Conservation (phyloP, 116 monocot genomes). For the Phalaenopsis hybrid region DNA sequence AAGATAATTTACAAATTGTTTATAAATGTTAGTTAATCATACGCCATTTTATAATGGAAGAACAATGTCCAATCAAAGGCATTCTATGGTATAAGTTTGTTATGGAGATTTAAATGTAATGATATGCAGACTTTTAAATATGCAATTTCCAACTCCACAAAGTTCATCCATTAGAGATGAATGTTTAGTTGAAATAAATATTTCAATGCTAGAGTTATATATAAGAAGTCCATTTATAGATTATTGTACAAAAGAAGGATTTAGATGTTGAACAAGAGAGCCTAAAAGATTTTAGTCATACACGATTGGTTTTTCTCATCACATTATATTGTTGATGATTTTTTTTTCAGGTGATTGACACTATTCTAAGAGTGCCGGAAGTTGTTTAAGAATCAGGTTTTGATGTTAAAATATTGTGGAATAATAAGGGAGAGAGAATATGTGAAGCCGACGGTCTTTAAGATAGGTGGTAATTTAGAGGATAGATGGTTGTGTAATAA, state of each 20-base stretch:
- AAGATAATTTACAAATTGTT: background rate
- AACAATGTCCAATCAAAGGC: background rate
- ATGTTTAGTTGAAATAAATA: background rate
- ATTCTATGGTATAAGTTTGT: background rate
- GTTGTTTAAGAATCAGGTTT: too few relatives aligned
- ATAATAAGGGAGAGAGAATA: too few relatives aligned
- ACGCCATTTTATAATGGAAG: background rate
- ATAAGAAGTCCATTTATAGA: background rate
- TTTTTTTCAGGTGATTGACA: too few relatives aligned
- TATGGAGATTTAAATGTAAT: background rate
- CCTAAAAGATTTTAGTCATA: too few relatives aligned
- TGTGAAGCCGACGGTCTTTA: too few relatives aligned
- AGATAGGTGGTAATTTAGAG: too few relatives aligned
- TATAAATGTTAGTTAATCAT: background rate
- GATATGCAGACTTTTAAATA: background rate
- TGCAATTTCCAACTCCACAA: background rate
- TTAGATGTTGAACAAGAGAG: background rate
- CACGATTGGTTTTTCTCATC: too few relatives aligned
- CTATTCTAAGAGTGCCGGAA: too few relatives aligned
- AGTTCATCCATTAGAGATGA: background rate
- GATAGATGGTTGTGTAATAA: too few relatives aligned
- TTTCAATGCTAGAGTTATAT: background rate
- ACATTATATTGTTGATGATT: too few relatives aligned
- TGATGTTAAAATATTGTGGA: too few relatives aligned
- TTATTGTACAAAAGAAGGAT: background rate